phyloP scores from a whole-genome alignment of 768 basidiomycete genomes.

The Lepiota venenata region DNA sequence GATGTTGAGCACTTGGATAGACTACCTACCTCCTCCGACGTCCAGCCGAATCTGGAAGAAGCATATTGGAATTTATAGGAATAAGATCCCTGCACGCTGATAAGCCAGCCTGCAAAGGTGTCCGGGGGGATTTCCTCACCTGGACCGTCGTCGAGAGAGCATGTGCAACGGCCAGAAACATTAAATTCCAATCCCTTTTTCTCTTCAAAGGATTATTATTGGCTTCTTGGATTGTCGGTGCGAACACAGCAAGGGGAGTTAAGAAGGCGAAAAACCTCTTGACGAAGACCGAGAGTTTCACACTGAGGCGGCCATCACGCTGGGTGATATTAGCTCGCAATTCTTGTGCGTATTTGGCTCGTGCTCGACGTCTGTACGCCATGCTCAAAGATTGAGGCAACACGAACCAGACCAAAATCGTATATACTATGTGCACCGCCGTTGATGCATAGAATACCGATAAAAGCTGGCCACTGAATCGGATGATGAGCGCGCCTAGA shows the following conservation, averaged over 20 bases:
- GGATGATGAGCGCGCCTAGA: conserved; percentile 64
- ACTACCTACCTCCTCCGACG: conserved; percentile 51
- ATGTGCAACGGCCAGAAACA: conserved; percentile 50
- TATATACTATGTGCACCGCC: conserved; percentile 45
- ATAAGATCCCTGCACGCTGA: conserved; percentile 46
- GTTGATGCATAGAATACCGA: conserved; percentile 72
- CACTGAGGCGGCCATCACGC: conserved; percentile 14
- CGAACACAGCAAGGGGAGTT: conserved; percentile 65
- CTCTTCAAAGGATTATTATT: conserved; percentile 35
- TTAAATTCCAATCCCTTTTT: conserved; percentile 63
- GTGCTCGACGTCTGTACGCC: conserved; percentile 40
- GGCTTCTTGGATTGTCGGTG: conserved; percentile 34
- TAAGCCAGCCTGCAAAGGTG: background rate
- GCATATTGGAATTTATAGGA: conserved; percentile 66
- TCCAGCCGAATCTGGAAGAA: conserved; percentile 60
- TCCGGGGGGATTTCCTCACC: conserved; percentile 23
- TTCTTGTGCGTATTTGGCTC: conserved; percentile 31
- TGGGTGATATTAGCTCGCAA: conserved; percentile 18
- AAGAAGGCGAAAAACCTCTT: conserved; percentile 61
- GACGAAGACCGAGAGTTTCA: conserved; percentile 33
- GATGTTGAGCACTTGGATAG: background rate
- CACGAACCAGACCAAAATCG: conserved; percentile 48
- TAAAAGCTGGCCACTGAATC: conserved; percentile 46
- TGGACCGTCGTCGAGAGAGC: conserved; percentile 46
- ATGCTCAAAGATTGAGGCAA: conserved; percentile 77